These are phyloP conservation scores for Solanum hybrid DNA, from an alignment of 305 asterid genomes.

Conservation along the genomic window DNA sequence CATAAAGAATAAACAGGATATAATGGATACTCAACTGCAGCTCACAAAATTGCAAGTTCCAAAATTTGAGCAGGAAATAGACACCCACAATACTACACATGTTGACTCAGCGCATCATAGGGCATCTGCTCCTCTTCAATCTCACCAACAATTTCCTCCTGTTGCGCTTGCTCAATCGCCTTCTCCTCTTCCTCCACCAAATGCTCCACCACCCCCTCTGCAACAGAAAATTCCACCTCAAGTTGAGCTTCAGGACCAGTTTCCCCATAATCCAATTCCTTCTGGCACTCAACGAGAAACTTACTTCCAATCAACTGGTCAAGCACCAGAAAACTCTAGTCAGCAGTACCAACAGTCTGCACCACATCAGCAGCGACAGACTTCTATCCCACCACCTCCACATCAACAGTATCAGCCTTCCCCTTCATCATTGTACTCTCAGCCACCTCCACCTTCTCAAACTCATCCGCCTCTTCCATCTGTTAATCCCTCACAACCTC, in stretches of 20 bases:
- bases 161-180: conserved; percentile 31
- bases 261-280: conserved; percentile 41
- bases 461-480: conserved; percentile 34
- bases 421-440: conserved; percentile 43
- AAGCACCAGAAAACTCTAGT: conserved; percentile 37
- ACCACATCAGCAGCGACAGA: conserved; percentile 18
- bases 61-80: conserved; percentile 38
- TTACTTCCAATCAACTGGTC: conserved; percentile 48
- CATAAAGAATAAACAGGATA: conserved; percentile 73
- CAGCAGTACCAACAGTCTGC: conserved; percentile 55
- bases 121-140: conserved; percentile 23
- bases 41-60: conserved; percentile 49
- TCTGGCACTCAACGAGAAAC: conserved; percentile 46
- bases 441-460: conserved; percentile 44
- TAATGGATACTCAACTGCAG: conserved; percentile 55
- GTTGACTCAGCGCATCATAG: conserved; percentile 33
- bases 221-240: conserved; percentile 47
- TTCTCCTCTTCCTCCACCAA: neutral
- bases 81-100: conserved; percentile 28
- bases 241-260: conserved; percentile 48
- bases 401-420: conserved; percentile 22
- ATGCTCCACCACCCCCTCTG: conserved; percentile 33
- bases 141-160: conserved; percentile 47
- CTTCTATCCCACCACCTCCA: conserved; percentile 16
- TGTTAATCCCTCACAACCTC: conserved; percentile 36